A percentile compares a stretch with the other conserved stretches of the same genome.
phyloP scores from a whole-genome alignment of 148 eudicot genomes.

The Rhododendron ovatum region DNA sequence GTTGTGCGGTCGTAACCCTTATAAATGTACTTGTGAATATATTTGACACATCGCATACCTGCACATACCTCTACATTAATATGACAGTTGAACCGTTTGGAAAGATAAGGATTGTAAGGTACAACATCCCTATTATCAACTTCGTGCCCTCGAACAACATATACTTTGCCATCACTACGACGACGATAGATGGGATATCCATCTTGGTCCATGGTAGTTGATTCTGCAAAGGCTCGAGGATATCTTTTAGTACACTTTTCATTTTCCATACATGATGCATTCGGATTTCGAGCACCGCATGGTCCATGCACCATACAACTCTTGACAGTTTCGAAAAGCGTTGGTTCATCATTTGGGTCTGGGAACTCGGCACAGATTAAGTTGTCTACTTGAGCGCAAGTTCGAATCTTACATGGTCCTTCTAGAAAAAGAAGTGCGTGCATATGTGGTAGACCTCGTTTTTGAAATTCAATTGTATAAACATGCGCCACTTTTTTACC shows the following conservation, averaged over 20 bases:
- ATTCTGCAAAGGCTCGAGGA: too few species aligned
- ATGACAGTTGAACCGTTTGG: neutral
- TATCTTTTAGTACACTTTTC: too few species aligned
- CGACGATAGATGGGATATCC: neutral
- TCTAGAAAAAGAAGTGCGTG: neutral
- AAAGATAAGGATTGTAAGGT: too few species aligned
- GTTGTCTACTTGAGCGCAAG: too few species aligned
- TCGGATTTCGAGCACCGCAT: too few species aligned
- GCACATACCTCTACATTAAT: neutral
- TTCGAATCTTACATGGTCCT: too few species aligned
- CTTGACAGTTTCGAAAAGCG: too few species aligned
- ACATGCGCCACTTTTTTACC: neutral
- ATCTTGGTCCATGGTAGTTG: too few species aligned
- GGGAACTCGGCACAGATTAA: neutral
- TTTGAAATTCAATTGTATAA: neutral
- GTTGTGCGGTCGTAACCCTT: neutral
- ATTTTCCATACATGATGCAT: too few species aligned
- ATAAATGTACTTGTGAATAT: neutral
- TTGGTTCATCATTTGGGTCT: too few species aligned
- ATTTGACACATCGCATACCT: neutral
- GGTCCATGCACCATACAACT: too few species aligned
- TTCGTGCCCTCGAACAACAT: neutral
- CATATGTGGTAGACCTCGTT: neutral
- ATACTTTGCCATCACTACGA: neutral
- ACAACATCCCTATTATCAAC: neutral